Base-by-base conservation (phyloP, 352 stramenopile species). In the Pythium coloratum region DNA sequence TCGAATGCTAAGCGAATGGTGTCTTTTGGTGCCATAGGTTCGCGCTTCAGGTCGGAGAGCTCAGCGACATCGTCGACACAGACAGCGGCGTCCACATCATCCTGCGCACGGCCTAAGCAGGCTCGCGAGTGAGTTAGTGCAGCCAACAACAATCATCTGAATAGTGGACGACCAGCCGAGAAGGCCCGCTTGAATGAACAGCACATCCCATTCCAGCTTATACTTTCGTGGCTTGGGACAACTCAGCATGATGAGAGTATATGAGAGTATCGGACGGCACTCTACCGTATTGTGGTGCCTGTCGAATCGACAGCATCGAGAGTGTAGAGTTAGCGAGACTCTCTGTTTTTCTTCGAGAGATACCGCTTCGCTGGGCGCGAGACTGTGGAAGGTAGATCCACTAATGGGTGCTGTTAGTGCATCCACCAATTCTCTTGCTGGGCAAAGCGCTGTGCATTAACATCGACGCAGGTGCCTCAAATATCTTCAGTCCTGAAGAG, bases 11-110 rank as follows among this genome's bases (percentile, higher is more conserved):
- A 16, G 18, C 51, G 38, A 14, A 57, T 26, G 7, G 13, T 8
- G 16, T 12, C 8, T 20, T 7, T 38, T 38, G n/a, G 2, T 6
- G 9, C 18, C 34, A 18, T 63, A 91, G 82, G 50, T 98, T 98
- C 71, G 81, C 69, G 13, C 83, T 99, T 24, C 69, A 91, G 56
- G 86, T 98, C 26, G 95, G 94, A 46, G 86, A 99, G 73, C 88
- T 99, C 70, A 98, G 88, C 59, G 89, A 80, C 55, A 94, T 99
- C 68, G 91, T 99, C 24, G 94, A 97, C 64, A 98, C 95, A 55
- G 96, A 99, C 76, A 98, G 86, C 60, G 97, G 97, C 55, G 95
- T 98, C 66, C 96, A 99, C 86, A 96, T 99, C 64, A 98, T 99
- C 57, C 85, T 98, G 57, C 86, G 96, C 67, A 94, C 86, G n/a